These are phyloP conservation scores for Vicia villosa DNA, from an alignment of 306 rosid species.

Conservation along the genomic window DNA sequence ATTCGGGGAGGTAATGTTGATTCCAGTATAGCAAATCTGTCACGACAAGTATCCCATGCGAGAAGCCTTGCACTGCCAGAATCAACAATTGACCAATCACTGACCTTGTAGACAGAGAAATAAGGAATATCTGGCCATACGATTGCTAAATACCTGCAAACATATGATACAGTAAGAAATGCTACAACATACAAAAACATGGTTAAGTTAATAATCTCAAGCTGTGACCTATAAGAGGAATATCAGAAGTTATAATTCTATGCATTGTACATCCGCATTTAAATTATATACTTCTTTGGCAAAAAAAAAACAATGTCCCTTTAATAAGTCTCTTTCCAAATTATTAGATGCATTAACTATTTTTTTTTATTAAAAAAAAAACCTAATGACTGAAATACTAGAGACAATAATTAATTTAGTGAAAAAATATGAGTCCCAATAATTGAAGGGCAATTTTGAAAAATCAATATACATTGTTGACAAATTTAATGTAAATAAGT, in stretches of 20 bases:
- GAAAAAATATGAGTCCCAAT: not conserved
- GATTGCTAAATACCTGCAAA: constrained; percentile 84
- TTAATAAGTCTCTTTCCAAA: not conserved
- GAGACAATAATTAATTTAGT: not conserved
- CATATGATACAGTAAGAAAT: constrained; percentile 40
- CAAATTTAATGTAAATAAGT: not conserved
- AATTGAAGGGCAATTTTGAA: not conserved
- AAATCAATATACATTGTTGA: not conserved
- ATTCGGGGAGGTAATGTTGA: constrained; percentile 79
- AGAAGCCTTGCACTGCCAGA: constrained; percentile 99
- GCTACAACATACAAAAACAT: constrained; percentile 15
- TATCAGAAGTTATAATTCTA: constrained; percentile 10
- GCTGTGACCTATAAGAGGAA: constrained; percentile 1
- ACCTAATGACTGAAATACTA: not conserved
- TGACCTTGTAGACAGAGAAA: constrained; percentile 90
- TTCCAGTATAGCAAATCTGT: constrained; percentile 93
- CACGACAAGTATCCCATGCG: constrained; percentile 97
- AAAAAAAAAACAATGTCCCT: not conserved
- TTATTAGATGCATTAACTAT: not conserved
- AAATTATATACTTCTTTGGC: not conserved
- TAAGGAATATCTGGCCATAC: constrained; percentile 99
- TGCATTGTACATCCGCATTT: not conserved
- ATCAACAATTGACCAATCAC: constrained; percentile 97
- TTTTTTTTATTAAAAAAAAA: not conserved
- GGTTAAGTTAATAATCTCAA: constrained; percentile 16